phyloP scores from a whole-genome alignment of 2,329 filamentous ascomycete genomes.

The Ceratocystis diversiconidia region DNA sequence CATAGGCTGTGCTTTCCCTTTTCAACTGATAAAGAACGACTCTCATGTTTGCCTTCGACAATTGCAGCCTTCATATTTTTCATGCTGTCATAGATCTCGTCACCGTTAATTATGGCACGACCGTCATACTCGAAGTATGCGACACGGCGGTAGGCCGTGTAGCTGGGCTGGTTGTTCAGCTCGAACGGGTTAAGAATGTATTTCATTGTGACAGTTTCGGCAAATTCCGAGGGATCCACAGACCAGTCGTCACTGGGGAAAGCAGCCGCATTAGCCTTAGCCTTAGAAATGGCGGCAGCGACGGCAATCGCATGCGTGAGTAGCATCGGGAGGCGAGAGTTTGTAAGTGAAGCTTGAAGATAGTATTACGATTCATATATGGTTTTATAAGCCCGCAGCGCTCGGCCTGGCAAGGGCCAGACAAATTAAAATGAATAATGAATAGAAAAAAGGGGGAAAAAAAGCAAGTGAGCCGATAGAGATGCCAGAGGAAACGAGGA shows the following conservation, averaged over 20 bases:
- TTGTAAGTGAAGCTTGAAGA: too few relatives aligned
- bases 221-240: slow-evolving; percentile 7
- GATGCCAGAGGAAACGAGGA: too few relatives aligned
- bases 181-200: not conserved
- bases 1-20: not conserved
- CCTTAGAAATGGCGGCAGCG: not conserved
- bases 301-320: too few relatives aligned
- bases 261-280: not conserved
- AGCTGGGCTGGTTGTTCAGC: not conserved
- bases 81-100: slow-evolving; percentile 15
- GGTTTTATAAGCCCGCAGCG: too few relatives aligned
- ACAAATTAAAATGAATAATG: too few relatives aligned
- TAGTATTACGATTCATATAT: too few relatives aligned
- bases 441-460: too few relatives aligned
- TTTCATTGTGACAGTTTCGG: not conserved
- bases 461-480: too few relatives aligned
- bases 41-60: not conserved
- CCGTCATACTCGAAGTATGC: slow-evolving; percentile 12
- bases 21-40: slow-evolving; percentile 6
- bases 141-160: slow-evolving; percentile 1
- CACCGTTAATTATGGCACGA: slow-evolving; percentile 16
- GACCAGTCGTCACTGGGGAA: not conserved
- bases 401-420: too few relatives aligned
- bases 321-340: too few relatives aligned
- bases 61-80: slow-evolving; percentile 4